Evolutionary conservation across 371 early-diverging fungal genomes (phyloP), one percentile per base, ranked within the genome.

Genomic region (Mortierella sp.): DNA sequence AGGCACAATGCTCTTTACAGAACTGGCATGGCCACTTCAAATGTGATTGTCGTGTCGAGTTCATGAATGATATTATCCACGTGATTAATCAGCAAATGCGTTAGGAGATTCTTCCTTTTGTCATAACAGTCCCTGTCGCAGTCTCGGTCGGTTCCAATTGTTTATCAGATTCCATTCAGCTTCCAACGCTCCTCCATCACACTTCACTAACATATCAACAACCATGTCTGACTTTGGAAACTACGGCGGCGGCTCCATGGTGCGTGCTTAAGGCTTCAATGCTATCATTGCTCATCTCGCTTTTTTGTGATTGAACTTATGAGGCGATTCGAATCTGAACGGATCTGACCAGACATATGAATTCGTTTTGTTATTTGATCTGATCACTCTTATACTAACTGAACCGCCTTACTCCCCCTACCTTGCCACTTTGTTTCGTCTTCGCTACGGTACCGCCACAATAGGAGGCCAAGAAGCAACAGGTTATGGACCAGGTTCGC

Each of bases 401-500:
- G n/a, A n/a, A n/a, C 16, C 6, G 7, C 50, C n/a, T 50, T 8
- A 13, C 43, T 15, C 43, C 43, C 10, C n/a, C 16, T 59, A 24
- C 38, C 36, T 48, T 38, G 15, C 53, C 4, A 22, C 19, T 60
- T 40, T 40, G 40, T n/a, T 4, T 40, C 58, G 32, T 22, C n/a
- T 8, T 50, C 11, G 7, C 16, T n/a, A 11, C 33, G 40, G 15
- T 47, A 36, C 21, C 15, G 32, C 22, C 0, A 2, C 4, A 69
- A 67, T 67, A 81, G 80, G 83, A 88, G 81, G 88, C 83, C 84
- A 92, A 90, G 87, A 93, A 94, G 88, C 92, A 94, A 76, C 89
- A 94, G 84, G 92, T 95, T 47, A 96, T 93, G 92, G 92, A 96
- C 70, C 93, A 94, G 87, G 91, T 96, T 69, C 89, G 90, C 80